phyloP scores from a whole-genome alignment of 148 eudicot species.

The Fagopyrum tataricum region DNA sequence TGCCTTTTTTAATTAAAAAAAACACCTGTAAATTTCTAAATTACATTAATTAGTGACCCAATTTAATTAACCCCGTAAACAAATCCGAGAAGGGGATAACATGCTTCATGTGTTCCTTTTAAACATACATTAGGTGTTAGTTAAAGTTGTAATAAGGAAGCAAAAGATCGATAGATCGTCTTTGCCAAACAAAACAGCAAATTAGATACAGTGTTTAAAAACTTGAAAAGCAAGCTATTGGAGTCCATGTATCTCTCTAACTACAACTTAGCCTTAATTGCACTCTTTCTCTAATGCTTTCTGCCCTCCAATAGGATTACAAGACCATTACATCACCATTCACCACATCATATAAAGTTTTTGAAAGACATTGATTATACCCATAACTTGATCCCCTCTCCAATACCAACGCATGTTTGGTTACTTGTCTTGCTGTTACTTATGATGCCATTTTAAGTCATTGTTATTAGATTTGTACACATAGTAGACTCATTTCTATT shows the following conservation, averaged over 20 bases:
- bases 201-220: not conserved
- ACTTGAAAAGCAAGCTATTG: constrained; percentile 4
- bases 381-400: constrained; percentile 8
- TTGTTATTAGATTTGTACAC: not conserved
- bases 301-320: constrained; percentile 6
- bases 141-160: constrained; percentile 12
- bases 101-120: not conserved
- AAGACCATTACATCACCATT: not conserved
- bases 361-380: constrained; percentile 10
- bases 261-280: constrained; percentile 12
- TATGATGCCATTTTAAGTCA: constrained; percentile 8
- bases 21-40: too few relatives aligned
- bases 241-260: constrained; percentile 5
- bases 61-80: too few relatives aligned
- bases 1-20: not conserved
- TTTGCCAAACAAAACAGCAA: constrained; percentile 7
- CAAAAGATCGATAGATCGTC: constrained; percentile 1
- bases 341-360: not conserved
- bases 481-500: not conserved
- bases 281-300: constrained; percentile 5
- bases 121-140: constrained; percentile 4
- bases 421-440: constrained; percentile 1
- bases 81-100: not conserved
- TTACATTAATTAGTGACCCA: not conserved
- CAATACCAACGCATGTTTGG: constrained; percentile 6